Conservation (phyloP, 352 stramenopile genomes). For the Pythium utonaiense region DNA sequence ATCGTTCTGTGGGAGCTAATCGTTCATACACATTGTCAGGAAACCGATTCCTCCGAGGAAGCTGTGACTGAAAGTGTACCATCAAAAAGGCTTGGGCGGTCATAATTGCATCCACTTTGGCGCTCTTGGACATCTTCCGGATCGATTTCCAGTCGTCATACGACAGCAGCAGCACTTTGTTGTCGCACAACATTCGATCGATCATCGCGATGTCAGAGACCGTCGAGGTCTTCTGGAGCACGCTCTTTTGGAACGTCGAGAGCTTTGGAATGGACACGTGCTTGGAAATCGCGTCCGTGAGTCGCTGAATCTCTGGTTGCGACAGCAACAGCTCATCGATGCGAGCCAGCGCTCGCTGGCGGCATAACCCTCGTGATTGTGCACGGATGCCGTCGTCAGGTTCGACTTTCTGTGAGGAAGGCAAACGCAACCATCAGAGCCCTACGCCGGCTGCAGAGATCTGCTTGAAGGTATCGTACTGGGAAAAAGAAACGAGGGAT, state of each 20-base stretch:
- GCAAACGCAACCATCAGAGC: neutral
- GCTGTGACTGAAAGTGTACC: no score
- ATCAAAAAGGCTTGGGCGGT: constrained; percentile 37
- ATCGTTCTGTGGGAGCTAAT: constrained; percentile 35
- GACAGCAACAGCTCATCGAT: constrained; percentile 16
- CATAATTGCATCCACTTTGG: constrained; percentile 33
- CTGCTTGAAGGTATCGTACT: constrained; percentile 6
- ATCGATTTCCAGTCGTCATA: constrained; percentile 38
- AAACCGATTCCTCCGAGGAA: no score
- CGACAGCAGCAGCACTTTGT: constrained; percentile 36
- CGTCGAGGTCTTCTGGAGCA: constrained; percentile 23
- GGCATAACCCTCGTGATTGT: constrained; percentile 4
- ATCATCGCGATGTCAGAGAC: constrained; percentile 30
- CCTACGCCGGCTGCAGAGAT: no score
- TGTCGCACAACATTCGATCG: constrained; percentile 33
- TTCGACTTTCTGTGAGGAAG: constrained; percentile 9
- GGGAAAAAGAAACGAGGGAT: constrained; percentile 54
- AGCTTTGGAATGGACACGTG: constrained; percentile 11
- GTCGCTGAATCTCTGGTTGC: neutral
- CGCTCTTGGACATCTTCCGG: neutral
- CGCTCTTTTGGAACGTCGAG: constrained; percentile 22
- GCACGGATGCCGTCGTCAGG: neutral
- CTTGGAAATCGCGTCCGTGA: constrained; percentile 10
- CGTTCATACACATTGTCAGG: neutral
- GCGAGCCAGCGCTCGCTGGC: constrained; percentile 13